Base-by-base conservation (phyloP, 495 filamentous ascomycete species). In the Rostrohypoxylon terebratum region DNA sequence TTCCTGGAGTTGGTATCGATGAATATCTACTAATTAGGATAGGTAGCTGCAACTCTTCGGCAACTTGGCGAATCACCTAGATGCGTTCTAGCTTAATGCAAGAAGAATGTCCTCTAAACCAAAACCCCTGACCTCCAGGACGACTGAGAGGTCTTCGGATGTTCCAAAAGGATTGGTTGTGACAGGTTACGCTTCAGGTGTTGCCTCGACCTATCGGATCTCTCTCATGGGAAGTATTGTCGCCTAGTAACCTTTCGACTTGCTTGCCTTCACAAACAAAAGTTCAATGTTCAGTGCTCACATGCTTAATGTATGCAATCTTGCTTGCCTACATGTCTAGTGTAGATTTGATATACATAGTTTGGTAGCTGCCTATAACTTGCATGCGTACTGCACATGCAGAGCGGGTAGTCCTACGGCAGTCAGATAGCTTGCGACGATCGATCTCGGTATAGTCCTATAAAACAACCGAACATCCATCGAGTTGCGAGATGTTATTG, bases 171-270 rank as follows among this genome's bases (percentile, higher is more conserved):
- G 68, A 71, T 59, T 65, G 57, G 60, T 58, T 83, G 81, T 84
- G 79, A 83, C 82, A 83, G 66, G 77, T 79, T 65, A 64, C 82
- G 81, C 83, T 77, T 83, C 82, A 82, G 80, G 77, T 81, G 76
- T 60, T 77, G 77, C 77, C 76, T 79, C 74, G 72, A 73, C 57
- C 73, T 71, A 53, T 57, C 68, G 54, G 36, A 13, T 57, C 65
- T 38, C 53, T n/a, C 20, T 59, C 54, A 23, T 61, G 10, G 14
- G 61, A 45, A 9, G 9, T n/a, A 28, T 4, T 42, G 36, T 55
- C 14, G 10, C 36, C n/a, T 21, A 55, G 7, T 38, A 48, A 44
- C 14, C 48, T 57, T 25, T 62, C 9, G 33, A 11, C 9, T 44
- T 8, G 20, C 9, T 44, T 2, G 20, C n/a, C 20, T 59, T 34